phyloP scores from a whole-genome alignment of 345 rosid species.

The Gossypium sturtianum region DNA sequence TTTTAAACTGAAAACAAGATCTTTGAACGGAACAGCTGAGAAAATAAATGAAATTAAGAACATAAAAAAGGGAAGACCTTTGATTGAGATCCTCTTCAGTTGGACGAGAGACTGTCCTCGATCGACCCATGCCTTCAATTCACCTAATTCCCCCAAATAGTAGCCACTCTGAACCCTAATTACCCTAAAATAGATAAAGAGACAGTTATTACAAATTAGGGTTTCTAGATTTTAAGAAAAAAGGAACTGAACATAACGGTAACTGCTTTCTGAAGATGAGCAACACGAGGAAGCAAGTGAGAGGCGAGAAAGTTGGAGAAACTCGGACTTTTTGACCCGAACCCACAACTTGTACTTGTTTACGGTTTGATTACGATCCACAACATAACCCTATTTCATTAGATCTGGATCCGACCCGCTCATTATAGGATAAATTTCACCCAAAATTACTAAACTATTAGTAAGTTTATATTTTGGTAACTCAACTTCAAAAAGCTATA shows the following conservation, averaged over 20 bases:
- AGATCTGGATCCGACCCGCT: not conserved
- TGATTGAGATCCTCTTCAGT: conserved; percentile 40
- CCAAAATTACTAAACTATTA: too few relatives aligned
- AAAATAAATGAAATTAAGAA: not conserved
- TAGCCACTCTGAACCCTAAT: not conserved
- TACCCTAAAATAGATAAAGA: not conserved
- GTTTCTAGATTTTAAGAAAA: not conserved
- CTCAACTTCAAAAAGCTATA: too few relatives aligned
- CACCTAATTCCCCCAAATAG: conserved; percentile 17
- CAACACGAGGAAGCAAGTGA: not conserved
- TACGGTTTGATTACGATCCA: not conserved
- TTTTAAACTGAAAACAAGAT: not conserved
- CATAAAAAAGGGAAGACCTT: conserved; percentile 21
- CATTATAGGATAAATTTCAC: too few relatives aligned
- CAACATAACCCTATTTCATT: not conserved
- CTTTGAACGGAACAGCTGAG: not conserved
- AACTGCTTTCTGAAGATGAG: not conserved
- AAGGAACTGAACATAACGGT: not conserved
- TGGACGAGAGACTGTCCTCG: conserved; percentile 37
- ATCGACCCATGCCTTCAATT: conserved; percentile 40
- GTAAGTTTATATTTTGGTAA: too few relatives aligned
- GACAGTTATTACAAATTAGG: not conserved
- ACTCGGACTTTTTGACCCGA: not conserved
- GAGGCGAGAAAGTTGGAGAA: not conserved
- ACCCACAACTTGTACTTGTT: not conserved